Evolutionary conservation across 768 basidiomycete species (phyloP), one percentile per base, ranked within the genome.

Genomic region (Mycena vulgaris): DNA sequence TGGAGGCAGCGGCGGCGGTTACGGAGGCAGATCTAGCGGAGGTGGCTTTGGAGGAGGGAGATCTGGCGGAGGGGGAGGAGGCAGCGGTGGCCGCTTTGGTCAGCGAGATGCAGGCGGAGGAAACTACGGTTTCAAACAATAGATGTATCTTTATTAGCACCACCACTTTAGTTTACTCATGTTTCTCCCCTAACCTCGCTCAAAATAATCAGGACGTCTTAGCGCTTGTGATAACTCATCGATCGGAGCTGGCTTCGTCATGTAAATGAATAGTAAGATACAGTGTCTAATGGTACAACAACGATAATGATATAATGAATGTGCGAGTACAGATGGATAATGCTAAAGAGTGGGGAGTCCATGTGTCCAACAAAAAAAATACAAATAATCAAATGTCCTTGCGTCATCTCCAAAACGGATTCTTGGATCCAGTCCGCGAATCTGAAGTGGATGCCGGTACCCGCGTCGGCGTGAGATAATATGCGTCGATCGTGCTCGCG

Each of bases 351-450:
- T 28, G 35, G 7, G n/a, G 21, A 53, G 51, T 52, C 47, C 13
- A 35, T 27, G 33, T 11, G 49, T 39, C 17, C 1, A 45, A 7
- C 11, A 9, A 28, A 3, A 27, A 63, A 52, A 52, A 17, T 35
- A 19, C 23, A 31, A 25, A 42, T 35, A 53, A 67, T n/a, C 5
- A 21, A 45, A 45, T 4, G n/a, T 14, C 21, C 7, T 35, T 6
- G 33, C 21, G 21, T 80, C 77, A 85, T 75, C 78, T 81, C 74
- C 78, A 78, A 78, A 88, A 88, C 23, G 87, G 87, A 72, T 88
- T 88, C 69, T 76, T 80, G 64, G 83, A 82, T 63, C 81, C 80
- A 78, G 78, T 81, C 67, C 82, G 84, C 55, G 77, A 23, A 21
- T 48, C 30, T 31, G 57, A 21, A 6, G 52, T 72, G 47, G 82